These are phyloP conservation scores for Populus euphratica DNA, from an alignment of 345 rosid species.

Conservation along the genomic window DNA sequence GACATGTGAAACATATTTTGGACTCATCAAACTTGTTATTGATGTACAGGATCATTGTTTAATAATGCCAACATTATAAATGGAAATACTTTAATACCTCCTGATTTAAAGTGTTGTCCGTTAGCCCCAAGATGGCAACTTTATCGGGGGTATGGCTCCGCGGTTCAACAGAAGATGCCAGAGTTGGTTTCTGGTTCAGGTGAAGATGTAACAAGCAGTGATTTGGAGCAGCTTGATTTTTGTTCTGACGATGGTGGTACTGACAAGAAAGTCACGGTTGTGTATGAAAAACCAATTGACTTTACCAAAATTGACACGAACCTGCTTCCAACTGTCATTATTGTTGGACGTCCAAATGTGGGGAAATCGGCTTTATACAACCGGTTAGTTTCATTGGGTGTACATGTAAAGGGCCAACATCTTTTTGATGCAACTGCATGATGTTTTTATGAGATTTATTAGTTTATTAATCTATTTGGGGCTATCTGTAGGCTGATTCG, in stretches of 20 bases:
- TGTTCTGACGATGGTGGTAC: conserved; percentile 19
- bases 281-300: conserved; percentile 51
- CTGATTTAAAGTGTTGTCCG: background rate
- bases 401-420: background rate
- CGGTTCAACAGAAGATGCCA: conserved; percentile 15
- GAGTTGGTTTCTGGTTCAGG: conserved; percentile 18
- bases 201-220: conserved; percentile 5
- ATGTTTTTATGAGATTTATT: background rate
- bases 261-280: conserved; percentile 24
- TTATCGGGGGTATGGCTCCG: conserved; percentile 35
- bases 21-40: background rate
- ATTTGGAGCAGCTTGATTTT: conserved; percentile 12
- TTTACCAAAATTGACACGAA: conserved; percentile 61
- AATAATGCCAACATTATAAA: background rate
- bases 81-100: background rate
- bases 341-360: conserved; percentile 89
- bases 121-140: background rate
- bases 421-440: background rate
- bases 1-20: background rate
- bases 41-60: conserved; percentile 5
- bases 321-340: conserved; percentile 74
- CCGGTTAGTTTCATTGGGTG: conserved; percentile 44
- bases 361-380: conserved; percentile 93
- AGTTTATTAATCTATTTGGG: background rate
- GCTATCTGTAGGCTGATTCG: conserved; percentile 55